A percentile compares a stretch with the other conserved stretches of the same genome.
These are phyloP conservation scores for Leishmania gerbilli DNA, from an alignment of 208 protist genomes.

Conservation along the genomic window DNA sequence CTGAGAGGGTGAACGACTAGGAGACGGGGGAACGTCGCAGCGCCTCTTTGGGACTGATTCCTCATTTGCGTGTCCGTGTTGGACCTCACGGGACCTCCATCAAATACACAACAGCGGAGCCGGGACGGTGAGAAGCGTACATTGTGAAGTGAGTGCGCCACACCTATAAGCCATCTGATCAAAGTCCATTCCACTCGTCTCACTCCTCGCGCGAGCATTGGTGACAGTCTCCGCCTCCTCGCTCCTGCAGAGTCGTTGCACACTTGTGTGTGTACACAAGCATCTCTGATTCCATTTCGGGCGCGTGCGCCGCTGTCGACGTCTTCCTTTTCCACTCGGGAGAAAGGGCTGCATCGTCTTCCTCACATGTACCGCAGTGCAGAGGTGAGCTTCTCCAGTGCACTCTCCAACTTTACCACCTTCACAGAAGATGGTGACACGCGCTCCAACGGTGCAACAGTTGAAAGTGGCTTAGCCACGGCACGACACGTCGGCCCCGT, in stretches of 20 bases:
- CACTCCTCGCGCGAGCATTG: not conserved
- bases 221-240: not conserved
- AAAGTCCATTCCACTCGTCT: not conserved
- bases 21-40: not conserved
- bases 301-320: not conserved
- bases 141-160: not conserved
- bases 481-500: not conserved
- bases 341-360: not conserved
- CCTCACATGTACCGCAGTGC: constrained; percentile 20
- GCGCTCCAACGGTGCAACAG: not conserved
- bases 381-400: constrained; percentile 29
- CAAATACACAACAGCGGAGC: not conserved
- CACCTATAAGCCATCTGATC: not conserved
- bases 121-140: not conserved
- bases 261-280: not conserved
- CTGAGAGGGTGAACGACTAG: not conserved
- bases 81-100: not conserved
- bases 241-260: not conserved
- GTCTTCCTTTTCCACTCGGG: not conserved
- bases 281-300: not conserved
- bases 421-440: not conserved
- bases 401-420: constrained; percentile 22
- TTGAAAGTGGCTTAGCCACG: not conserved
- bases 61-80: not conserved
- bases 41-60: not conserved